phyloP scores from a whole-genome alignment of 208 protist species.

The Wallacemonas collosoma region DNA sequence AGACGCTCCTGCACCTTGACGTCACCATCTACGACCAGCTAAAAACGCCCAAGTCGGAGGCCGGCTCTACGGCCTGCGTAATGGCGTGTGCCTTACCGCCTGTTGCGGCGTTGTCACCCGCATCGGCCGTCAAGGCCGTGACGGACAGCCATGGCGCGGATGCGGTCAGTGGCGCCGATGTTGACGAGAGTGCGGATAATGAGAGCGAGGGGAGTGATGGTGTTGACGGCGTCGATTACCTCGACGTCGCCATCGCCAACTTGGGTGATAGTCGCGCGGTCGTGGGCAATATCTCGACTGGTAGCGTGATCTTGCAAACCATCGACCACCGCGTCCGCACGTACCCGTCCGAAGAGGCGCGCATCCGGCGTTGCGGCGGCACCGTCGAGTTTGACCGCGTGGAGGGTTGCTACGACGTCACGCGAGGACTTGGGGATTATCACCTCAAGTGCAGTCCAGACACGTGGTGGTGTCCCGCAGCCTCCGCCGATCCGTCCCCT shows the following conservation, averaged over 20 bases:
- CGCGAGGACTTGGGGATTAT: conserved; percentile 70
- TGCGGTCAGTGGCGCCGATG: neutral
- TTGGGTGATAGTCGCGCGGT: conserved; percentile 79
- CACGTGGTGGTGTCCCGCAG: conserved; percentile 37
- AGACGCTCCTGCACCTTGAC: conserved; percentile 73
- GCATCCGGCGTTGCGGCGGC: conserved; percentile 42
- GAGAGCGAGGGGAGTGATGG: neutral
- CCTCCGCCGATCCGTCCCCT: too few relatives aligned
- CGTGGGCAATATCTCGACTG: conserved; percentile 37
- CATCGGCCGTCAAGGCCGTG: neutral
- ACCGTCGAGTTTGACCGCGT: conserved; percentile 55
- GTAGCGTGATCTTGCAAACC: conserved; percentile 46
- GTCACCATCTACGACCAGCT: conserved; percentile 53
- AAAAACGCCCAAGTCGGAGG: conserved; percentile 17
- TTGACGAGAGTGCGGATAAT: neutral
- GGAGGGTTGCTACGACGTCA: conserved; percentile 68
- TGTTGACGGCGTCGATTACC: conserved; percentile 20
- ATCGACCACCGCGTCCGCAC: conserved; percentile 55
- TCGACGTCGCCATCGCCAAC: conserved; percentile 61
- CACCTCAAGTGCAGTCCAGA: conserved; percentile 45
- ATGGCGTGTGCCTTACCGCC: conserved; percentile 25
- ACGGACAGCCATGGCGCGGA: neutral
- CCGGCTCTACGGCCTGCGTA: conserved; percentile 59
- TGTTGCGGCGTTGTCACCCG: neutral
- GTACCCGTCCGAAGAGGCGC: conserved; percentile 37